These are phyloP conservation scores for Exophiala oligosperma DNA, from an alignment of 2,329 filamentous ascomycete genomes.

Conservation along the genomic window DNA sequence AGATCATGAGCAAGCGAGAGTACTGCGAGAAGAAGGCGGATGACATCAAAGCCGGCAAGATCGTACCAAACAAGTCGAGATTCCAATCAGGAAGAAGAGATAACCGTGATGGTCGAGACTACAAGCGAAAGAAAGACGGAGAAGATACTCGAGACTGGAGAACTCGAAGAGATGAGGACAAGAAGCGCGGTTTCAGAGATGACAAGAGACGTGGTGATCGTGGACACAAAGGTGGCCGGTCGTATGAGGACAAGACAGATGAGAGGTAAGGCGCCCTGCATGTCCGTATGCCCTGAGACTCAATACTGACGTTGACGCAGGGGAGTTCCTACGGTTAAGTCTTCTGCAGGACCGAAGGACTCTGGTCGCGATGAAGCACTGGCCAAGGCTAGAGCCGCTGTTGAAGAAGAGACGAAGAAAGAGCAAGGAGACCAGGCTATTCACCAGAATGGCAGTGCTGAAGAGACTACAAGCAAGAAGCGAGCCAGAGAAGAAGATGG, in stretches of 20 bases:
- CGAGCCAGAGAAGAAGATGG: constrained; percentile 44
- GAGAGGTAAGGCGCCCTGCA: constrained; percentile 37
- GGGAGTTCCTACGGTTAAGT: constrained; percentile 46
- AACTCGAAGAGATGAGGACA: constrained; percentile 45
- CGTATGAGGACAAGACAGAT: constrained; percentile 40
- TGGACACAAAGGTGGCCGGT: constrained; percentile 34
- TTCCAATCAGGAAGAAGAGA: constrained; percentile 48
- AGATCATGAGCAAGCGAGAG: constrained; percentile 82
- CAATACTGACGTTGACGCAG: constrained; percentile 33
- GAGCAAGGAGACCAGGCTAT: constrained; percentile 24
- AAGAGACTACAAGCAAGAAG: constrained; percentile 41
- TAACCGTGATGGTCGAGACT: constrained; percentile 35
- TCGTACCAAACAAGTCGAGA: constrained; percentile 55
- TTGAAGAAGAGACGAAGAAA: constrained; percentile 30
- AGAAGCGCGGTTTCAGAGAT: constrained; percentile 42
- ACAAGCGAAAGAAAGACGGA: constrained; percentile 31
- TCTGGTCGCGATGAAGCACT: constrained; percentile 27
- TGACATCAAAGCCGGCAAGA: constrained; percentile 69
- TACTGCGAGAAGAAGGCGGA: constrained; percentile 79
- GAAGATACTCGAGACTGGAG: constrained; percentile 43
- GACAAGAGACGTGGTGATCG: constrained; percentile 31
- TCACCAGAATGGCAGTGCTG: constrained; percentile 4
- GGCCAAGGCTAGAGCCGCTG: constrained; percentile 29
- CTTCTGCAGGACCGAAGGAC: constrained; percentile 17
- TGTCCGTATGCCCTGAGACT: constrained; percentile 5